These are phyloP conservation scores for Saururus chinensis DNA, from an alignment of 164 flowering plant species.

Conservation along the genomic window DNA sequence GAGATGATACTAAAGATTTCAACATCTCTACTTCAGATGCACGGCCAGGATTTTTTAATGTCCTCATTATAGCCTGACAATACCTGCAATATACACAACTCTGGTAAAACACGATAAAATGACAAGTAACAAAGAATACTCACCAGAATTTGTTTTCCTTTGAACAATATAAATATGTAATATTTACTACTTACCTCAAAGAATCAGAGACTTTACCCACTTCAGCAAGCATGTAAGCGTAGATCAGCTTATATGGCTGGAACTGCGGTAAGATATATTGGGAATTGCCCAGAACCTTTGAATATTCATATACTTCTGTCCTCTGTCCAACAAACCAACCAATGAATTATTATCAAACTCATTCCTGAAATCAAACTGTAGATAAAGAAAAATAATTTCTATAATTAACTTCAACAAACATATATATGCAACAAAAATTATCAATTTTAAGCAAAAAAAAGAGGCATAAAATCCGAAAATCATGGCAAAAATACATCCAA, in stretches of 20 bases:
- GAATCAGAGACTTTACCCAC: conserved; percentile 87
- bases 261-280: conserved; percentile 79
- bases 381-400: too few species aligned
- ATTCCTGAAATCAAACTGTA: not conserved
- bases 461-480: not conserved
- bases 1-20: conserved; percentile 55
- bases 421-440: not conserved
- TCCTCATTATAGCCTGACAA: conserved; percentile 70
- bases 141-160: not conserved
- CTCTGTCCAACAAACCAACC: conserved; percentile 40
- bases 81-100: conserved; percentile 38
- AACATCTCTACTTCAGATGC: conserved; percentile 70
- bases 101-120: not conserved
- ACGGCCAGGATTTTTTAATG: conserved; percentile 70
- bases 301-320: conserved; percentile 92
- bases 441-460: not conserved
- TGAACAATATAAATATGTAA: not conserved
- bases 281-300: conserved; percentile 93
- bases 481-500: too few species aligned
- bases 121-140: not conserved
- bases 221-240: conserved; percentile 96
- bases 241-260: conserved; percentile 93
- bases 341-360: not conserved
- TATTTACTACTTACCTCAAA: conserved; percentile 42
- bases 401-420: too few species aligned